Percentiles rank a stretch among this genome's conserved stretches.
phyloP scores from a whole-genome alignment of 805 yeast species.

The Sungouiella blattae region DNA sequence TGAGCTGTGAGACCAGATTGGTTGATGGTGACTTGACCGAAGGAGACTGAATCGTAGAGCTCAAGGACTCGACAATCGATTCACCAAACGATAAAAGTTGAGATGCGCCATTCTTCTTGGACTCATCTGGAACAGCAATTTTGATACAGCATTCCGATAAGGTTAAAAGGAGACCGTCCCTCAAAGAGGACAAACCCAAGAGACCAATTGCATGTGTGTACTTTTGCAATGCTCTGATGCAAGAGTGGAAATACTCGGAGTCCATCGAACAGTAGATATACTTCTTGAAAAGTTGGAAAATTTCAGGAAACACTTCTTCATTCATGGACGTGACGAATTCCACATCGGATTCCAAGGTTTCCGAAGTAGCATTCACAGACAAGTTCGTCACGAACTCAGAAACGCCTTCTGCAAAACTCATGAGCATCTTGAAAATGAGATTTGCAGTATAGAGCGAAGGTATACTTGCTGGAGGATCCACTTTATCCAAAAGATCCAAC shows the following conservation, averaged over 20 bases:
- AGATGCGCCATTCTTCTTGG: constrained; percentile 2
- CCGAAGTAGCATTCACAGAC: constrained; percentile 25
- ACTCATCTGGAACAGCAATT: constrained; percentile 7
- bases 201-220: constrained; percentile 81
- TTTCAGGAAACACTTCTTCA: constrained; percentile 24
- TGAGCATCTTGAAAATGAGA: constrained; percentile 53
- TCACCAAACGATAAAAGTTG: constrained; percentile 46
- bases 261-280: constrained; percentile 68
- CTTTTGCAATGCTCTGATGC: constrained; percentile 74
- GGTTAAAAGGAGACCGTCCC: constrained; percentile 47
- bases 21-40: neutral
- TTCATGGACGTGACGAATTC: constrained; percentile 35
- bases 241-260: constrained; percentile 60
- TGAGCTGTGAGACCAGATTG: neutral
- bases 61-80: constrained; percentile 49
- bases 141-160: constrained; percentile 39
- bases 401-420: constrained; percentile 64
- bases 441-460: constrained; percentile 59
- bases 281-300: constrained; percentile 23
- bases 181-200: constrained; percentile 49
- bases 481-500: constrained; percentile 77
- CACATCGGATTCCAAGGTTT: constrained; percentile 28
- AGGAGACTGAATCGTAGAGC: constrained; percentile 36
- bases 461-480: constrained; percentile 62
- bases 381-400: constrained; percentile 48